phyloP scores from a whole-genome alignment of 2,329 filamentous ascomycete species.

The Leptographium galeiforme region DNA sequence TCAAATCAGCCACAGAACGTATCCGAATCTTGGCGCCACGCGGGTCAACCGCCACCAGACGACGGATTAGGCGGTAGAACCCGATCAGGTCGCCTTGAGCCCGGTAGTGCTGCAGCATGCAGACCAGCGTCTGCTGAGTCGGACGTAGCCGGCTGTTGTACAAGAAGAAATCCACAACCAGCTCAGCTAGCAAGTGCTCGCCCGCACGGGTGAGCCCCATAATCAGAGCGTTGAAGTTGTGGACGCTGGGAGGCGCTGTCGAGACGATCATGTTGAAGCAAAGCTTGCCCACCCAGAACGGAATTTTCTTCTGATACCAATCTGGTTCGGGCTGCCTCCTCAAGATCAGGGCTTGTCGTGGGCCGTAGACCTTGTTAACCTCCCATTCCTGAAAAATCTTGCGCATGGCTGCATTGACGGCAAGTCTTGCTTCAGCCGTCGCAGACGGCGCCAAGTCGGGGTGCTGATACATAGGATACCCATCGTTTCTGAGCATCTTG shows the following conservation, averaged over 20 bases:
- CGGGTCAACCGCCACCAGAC: conserved; percentile 29
- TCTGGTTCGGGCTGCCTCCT: not conserved
- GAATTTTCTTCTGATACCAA: conserved; percentile 6
- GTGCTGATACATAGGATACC: conserved; percentile 19
- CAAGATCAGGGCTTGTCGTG: not conserved
- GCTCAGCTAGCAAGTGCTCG: conserved; percentile 34
- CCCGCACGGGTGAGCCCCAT: conserved; percentile 44
- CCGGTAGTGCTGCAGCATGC: conserved; percentile 37
- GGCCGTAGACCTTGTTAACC: not conserved
- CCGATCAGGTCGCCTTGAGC: conserved; percentile 24
- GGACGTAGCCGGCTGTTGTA: conserved; percentile 28
- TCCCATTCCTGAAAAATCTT: conserved; percentile 16
- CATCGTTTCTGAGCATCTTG: conserved; percentile 19
- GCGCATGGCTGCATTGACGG: conserved; percentile 13
- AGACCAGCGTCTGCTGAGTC: conserved; percentile 34
- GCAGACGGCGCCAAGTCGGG: conserved; percentile 11
- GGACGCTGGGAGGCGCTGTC: conserved; percentile 46
- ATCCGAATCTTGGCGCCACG: conserved; percentile 24
- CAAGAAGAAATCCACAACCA: conserved; percentile 39
- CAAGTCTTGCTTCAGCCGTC: conserved; percentile 11
- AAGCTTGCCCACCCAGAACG: conserved; percentile 23
- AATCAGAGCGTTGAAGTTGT: conserved; percentile 60
- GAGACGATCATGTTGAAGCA: conserved; percentile 56
- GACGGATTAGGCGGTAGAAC: conserved; percentile 30
- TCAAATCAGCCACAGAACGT: conserved; percentile 9